Evolutionary conservation across 2,329 filamentous ascomycete species (phyloP), one percentile per base, ranked within the genome.

Genomic region (Thielaviopsis punctulata): DNA sequence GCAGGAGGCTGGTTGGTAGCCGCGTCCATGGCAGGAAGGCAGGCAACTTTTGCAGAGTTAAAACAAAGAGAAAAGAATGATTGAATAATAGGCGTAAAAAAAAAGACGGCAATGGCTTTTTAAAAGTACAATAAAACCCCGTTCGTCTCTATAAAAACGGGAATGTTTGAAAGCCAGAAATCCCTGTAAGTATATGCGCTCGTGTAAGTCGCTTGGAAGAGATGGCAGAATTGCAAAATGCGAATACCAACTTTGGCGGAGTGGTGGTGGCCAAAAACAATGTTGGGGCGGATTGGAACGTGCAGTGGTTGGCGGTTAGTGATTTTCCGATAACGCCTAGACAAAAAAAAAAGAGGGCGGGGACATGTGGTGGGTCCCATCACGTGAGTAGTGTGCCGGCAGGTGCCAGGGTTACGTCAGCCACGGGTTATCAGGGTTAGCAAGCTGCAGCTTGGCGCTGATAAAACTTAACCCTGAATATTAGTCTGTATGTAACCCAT

Each of bases 261-360:
- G 30, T 36, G 30, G 30, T 36, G 30, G 30, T 36, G 30, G 30
- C 30, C 30, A 36, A 36, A 36, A 36, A 36, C 30, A 55, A 52
- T 52, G 27, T 47, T 46, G 53, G 53, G 45, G 41, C 49, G 27
- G 39, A 52, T 52, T 52, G 39, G 53, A 55, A 44, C 46, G 49
- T 41, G 39, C 39, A 47, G 50, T 49, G 49, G 53, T 55, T 55
- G 53, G 53, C 27, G 46, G 39, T 49, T 55, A 55, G 53, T 52
- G 49, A 49, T 46, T 45, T 48, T 48, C 45, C 41, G 46, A 36
- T 39, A 45, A 21, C 45, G 30, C 18, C 13, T 44, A 41, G 43
- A 36, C 27, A 33, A 36, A 48, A 48, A 48, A 30, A 39, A 30
- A 21, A 49, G 22, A 21, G 9, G n/a, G n/a, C 13, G 2, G n/a